phyloP scores from a whole-genome alignment of 148 eudicot species.

The Camellia japonica region DNA sequence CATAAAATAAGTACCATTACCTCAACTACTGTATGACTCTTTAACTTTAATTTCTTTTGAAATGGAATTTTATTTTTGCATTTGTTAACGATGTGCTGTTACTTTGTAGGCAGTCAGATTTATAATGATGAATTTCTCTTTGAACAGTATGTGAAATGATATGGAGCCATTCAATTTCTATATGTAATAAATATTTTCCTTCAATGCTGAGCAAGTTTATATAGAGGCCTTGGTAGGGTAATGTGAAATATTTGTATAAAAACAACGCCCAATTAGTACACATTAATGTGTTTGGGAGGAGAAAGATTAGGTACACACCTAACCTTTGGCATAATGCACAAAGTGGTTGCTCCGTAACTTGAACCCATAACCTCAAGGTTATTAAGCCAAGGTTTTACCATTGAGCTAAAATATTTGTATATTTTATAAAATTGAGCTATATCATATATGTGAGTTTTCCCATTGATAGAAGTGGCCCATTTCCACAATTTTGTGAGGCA shows the following conservation, averaged over 20 bases:
- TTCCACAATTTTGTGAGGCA: neutral
- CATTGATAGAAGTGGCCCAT: neutral
- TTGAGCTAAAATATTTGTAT: too few relatives aligned
- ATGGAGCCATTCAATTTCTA: neutral
- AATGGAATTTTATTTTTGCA: neutral
- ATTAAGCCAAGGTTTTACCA: too few relatives aligned
- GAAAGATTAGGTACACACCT: too few relatives aligned
- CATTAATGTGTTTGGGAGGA: too few relatives aligned
- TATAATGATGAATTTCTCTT: neutral
- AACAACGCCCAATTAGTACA: too few relatives aligned
- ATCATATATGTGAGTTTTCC: neutral
- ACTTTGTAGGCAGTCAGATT: neutral
- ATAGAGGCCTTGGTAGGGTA: conserved; percentile 3
- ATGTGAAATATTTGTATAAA: neutral
- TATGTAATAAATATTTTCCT: neutral
- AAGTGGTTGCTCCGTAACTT: too few relatives aligned
- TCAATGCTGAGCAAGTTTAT: neutral
- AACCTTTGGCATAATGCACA: too few relatives aligned
- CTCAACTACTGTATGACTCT: neutral
- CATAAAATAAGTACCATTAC: neutral
- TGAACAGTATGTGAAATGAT: neutral
- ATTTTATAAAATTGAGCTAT: neutral
- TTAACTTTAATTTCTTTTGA: neutral
- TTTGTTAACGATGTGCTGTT: neutral
- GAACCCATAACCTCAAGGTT: too few relatives aligned